These are phyloP conservation scores for Chlorella sp. DNA, from an alignment of 139 green algal genomes.

Conservation along the genomic window DNA sequence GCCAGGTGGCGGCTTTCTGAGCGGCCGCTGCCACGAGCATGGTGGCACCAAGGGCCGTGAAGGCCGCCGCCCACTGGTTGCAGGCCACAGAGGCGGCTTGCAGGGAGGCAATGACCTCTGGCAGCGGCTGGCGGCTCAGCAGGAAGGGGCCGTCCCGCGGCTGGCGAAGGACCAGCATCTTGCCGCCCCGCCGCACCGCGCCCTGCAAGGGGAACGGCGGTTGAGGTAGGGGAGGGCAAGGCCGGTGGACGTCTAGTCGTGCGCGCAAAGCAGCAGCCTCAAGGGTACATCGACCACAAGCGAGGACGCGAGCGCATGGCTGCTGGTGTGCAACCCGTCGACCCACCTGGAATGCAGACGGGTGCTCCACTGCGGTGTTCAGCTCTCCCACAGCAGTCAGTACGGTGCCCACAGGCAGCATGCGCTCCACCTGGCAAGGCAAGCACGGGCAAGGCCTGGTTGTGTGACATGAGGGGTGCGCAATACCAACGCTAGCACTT, in stretches of 20 bases:
- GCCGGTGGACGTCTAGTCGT: not conserved
- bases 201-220: not conserved
- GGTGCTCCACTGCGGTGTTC: constrained; percentile 23
- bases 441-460: too few relatives aligned
- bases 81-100: not conserved
- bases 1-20: not conserved
- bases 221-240: not conserved
- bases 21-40: constrained; percentile 28
- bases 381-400: constrained; percentile 48
- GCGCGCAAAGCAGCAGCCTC: too few relatives aligned
- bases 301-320: too few relatives aligned
- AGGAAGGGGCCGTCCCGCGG: constrained; percentile 27
- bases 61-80: not conserved
- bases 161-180: constrained; percentile 19
- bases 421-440: constrained; percentile 19
- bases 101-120: constrained; percentile 35
- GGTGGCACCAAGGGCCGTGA: constrained; percentile 15
- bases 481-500: too few relatives aligned
- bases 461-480: too few relatives aligned
- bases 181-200: constrained; percentile 24
- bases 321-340: too few relatives aligned
- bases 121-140: constrained; percentile 22
- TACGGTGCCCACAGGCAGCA: constrained; percentile 19
- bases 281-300: too few relatives aligned
- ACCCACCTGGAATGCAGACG: constrained; percentile 20